Evolutionary conservation across 306 rosid genomes (phyloP).

Genomic region (Trifolium subterraneum): DNA sequence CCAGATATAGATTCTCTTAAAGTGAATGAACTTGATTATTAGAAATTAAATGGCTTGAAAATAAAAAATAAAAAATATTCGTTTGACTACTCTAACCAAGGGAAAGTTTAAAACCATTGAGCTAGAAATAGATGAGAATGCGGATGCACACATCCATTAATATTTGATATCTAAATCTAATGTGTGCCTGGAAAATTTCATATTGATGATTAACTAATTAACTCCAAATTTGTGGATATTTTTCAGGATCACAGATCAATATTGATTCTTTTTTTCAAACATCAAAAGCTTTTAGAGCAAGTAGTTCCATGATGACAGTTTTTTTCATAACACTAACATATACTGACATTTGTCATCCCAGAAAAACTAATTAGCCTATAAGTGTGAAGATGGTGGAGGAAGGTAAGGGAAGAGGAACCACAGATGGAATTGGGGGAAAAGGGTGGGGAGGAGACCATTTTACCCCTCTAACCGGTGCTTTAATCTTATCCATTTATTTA

Average conservation of each 20-base stretch:
- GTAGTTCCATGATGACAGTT: not conserved
- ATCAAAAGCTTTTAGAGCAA: not conserved
- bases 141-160: not conserved
- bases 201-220: not conserved
- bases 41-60: not conserved
- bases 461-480: not conserved
- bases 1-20: not conserved
- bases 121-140: not conserved
- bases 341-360: not conserved
- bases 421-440: not conserved
- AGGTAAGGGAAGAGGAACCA: not conserved
- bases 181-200: not conserved
- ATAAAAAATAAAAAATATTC: not conserved
- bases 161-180: not conserved
- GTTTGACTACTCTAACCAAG: not conserved
- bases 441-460: not conserved
- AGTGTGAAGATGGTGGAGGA: not conserved
- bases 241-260: not conserved
- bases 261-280: not conserved
- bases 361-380: not conserved
- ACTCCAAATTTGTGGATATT: not conserved
- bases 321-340: not conserved
- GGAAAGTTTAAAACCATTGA: not conserved
- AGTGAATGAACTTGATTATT: not conserved
- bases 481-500: not conserved